These are phyloP conservation scores for Trifolium repens DNA, from an alignment of 306 rosid genomes.

Conservation along the genomic window DNA sequence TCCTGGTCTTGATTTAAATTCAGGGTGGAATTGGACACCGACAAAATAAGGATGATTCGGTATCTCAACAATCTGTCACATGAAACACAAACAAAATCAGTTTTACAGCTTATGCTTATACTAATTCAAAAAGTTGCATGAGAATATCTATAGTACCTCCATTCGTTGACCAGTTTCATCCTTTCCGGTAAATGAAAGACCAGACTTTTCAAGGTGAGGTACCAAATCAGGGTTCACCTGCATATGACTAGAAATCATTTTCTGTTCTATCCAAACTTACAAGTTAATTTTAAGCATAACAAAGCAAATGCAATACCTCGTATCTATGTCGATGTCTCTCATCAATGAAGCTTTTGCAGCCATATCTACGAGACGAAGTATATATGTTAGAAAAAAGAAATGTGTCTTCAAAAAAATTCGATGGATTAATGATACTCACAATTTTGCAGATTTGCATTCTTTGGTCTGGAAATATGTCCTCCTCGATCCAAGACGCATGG, in stretches of 20 bases:
- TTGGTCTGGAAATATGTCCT: conserved; percentile 71
- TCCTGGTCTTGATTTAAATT: conserved; percentile 89
- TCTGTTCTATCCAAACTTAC: conserved; percentile 18
- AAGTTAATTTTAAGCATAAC: conserved; percentile 11
- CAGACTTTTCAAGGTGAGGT: conserved; percentile 65
- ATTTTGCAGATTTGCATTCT: conserved; percentile 82
- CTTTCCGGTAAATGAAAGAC: conserved; percentile 76
- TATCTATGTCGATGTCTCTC: conserved; percentile 94
- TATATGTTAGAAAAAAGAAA: conserved; percentile 37
- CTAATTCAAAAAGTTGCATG: background rate
- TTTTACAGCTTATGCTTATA: conserved; percentile 1
- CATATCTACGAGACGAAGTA: conserved; percentile 51
- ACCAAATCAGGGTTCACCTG: conserved; percentile 88
- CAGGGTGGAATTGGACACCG: conserved; percentile 96
- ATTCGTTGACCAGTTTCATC: conserved; percentile 81
- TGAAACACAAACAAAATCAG: conserved; percentile 21
- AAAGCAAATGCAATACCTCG: conserved; percentile 61
- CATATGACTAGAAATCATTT: conserved; percentile 38
- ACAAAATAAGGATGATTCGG: conserved; percentile 85
- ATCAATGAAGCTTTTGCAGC: conserved; percentile 62
- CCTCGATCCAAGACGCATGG: conserved; percentile 96
- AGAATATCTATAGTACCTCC: conserved; percentile 58
- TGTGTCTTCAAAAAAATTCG: background rate
- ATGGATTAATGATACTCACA: conserved; percentile 57
- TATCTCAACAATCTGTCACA: conserved; percentile 77